Evolutionary conservation across 257 asterid species (phyloP), one percentile per base, ranked within the genome.

Genomic region (Thymus mandschuricus): DNA sequence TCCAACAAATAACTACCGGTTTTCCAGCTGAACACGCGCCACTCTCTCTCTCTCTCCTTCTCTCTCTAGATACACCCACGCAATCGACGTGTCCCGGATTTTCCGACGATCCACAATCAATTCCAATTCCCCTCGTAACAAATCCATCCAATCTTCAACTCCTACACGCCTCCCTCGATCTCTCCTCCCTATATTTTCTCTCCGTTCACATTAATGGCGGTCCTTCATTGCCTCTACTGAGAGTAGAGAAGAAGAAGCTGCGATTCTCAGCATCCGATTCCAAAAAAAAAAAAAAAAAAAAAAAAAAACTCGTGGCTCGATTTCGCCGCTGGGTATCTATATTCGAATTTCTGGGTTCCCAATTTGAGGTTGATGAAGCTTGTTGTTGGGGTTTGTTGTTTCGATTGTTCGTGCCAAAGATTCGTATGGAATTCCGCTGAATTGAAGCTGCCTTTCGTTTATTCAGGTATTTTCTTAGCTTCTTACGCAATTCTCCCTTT

Each of bases 401-500:
- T 56, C 38, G 51, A 61, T 73, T 28, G 64, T 54, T 60, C 43
- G 3, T 61, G 64, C 38, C 58, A 27, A 44, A 11, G 28, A 11
- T 57, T 67, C 31, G 30, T 70, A 73, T 78, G 79, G 75, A 49
- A 48, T 64, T 75, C 75, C 48, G 52, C 64, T 78, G 71, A 77
- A 33, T 64, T 71, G 12, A 70, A 33, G 7, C 68, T 66, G 60
- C 28, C 59, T 38, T 56, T 64, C 69, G 69, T 70, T 76, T 29
- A 43, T 49, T 50, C 63, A 46, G 75, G 82, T 73, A 45, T 31
- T 61, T 57, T 58, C 29, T 9, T 46, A 21, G 21, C 21, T 21
- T 21, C 21, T 27, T 38, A 30, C n/a, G 43, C 33, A 38, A 49
- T 60, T 66, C 35, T 57, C 2, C 21, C 5, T 43, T 54, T 31